A percentile compares a stretch with the other conserved stretches of the same genome.
These are phyloP conservation scores for Ceratocystis variospora DNA, from an alignment of 2,329 filamentous ascomycete species.

Conservation along the genomic window DNA sequence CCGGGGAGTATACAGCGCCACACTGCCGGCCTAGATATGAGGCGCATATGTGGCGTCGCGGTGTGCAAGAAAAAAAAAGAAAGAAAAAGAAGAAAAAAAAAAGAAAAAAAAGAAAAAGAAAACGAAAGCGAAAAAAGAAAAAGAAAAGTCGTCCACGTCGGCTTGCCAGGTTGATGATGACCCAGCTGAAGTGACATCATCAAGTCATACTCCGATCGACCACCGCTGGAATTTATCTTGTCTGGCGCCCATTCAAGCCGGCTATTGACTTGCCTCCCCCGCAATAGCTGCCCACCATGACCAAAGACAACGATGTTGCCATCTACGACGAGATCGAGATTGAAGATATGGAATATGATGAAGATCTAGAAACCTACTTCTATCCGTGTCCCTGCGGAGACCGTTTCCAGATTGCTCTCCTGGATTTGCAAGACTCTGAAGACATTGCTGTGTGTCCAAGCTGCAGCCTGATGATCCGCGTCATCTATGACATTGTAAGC, in stretches of 20 bases:
- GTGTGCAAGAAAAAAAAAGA: not conserved
- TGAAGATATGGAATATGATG: slow-evolving; percentile 92
- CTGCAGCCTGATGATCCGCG: slow-evolving; percentile 90
- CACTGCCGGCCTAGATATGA: not conserved
- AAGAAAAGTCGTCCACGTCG: not conserved
- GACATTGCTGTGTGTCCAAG: slow-evolving; percentile 96
- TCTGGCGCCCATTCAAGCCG: no score
- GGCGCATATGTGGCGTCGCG: slow-evolving; percentile 7
- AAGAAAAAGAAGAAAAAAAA: not conserved
- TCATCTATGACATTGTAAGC: slow-evolving; percentile 77
- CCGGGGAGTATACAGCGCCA: not conserved
- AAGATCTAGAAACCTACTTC: slow-evolving; percentile 72
- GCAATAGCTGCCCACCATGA: not conserved
- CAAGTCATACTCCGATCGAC: no score
- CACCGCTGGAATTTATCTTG: no score
- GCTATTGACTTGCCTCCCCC: no score
- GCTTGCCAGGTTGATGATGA: not conserved
- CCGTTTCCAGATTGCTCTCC: slow-evolving; percentile 78
- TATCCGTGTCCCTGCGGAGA: slow-evolving; percentile 97
- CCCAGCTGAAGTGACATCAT: no score
- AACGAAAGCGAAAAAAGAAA: not conserved
- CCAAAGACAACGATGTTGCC: slow-evolving; percentile 47
- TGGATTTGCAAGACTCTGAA: slow-evolving; percentile 72
- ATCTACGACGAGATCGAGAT: slow-evolving; percentile 98
- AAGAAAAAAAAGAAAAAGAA: not conserved